Evolutionary conservation across 169 alveolate genomes (phyloP), one percentile per base, ranked within the genome.

Genomic region (Perkinsus olseni): DNA sequence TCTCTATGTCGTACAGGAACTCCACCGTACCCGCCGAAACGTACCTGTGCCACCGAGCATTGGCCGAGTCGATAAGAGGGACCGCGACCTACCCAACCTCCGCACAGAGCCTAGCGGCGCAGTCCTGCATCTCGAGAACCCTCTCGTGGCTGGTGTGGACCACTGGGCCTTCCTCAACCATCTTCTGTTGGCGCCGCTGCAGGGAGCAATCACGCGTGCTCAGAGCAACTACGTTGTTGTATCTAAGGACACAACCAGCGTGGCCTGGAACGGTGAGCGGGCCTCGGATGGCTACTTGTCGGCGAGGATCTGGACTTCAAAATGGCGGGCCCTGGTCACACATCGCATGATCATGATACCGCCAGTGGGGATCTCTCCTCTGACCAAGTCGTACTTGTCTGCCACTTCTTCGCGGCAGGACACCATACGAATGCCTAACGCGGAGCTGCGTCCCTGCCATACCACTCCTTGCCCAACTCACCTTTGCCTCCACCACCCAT

Each of bases 401-500:
- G 92, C 31, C 20, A 94, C 95, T 50, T 95, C 96, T 40, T 94
- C 74, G 48, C 82, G 82, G 94, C 97, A 74, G 93, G 82, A 62
- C 34, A 62, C 82, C 82, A 62, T 62, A 0, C 82, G 82, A 28
- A 62, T 62, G 31, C 82, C 82, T 62, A 96, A 96, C 94, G 95
- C 92, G 97, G 96, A 94, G n/a, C 92, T 96, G 94, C 39, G 93
- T 91, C 92, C 94, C 94, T 92, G 95, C 96, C 40, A 92, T 93
- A 92, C 94, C 95, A 51, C 96, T 95, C 94, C 94, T 95, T 74
- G 99, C 96, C 50, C 50, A 40, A 3, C 95, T 98, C 98, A 37
- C 99, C 99, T 94, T 98, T 98, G 24, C 99, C 99, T 62, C 99
- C 99, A 31, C 99, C 99, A 28, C 99, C 99, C 94, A 98, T 98